Base-by-base conservation (phyloP, 306 rosid species). In the Trifolium pratense region DNA sequence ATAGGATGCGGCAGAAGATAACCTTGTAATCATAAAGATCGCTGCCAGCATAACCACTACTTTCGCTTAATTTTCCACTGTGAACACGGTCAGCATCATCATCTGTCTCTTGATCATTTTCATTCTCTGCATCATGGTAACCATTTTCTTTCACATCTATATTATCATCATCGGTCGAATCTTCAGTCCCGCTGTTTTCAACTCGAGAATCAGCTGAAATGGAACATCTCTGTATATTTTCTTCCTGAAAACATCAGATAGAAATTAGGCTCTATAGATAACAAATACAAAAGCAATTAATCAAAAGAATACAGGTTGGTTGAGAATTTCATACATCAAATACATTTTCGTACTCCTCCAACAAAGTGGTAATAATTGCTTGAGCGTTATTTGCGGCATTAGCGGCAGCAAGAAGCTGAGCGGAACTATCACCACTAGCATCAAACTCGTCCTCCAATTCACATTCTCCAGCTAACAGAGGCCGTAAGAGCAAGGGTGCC, bases 21-120 rank as follows among this genome's bases (percentile, higher is more conserved):
- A 91, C 99, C 99, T 95, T 95, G 75, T 90, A 88, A 85, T 95
- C 97, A 40, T 95, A 95, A 71, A 95, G 97, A 83, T 95, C 99
- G 58, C 97, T 91, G 66, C 97, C 99, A 52, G 88, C 97, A 87
- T 86, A 95, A 80, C 97, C 99, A 79, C 99, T 95, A 79, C 99
- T 91, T 85, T 91, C 97, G 71, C 99, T 95, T 82, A 90, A 79
- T 79, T 91, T 95, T 69, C 99, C 97, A 83, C 99, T 95, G 66
- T 85, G 89, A 58, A 88, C 88, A 80, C 97, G 90, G 25, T 90
- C 97, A 55, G 79, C 87, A 66, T 95, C 96, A 49, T 95, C 99
- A 74, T 95, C 97, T 68, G 99, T 86, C 52, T 95, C 99, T 45
- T 83, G 89, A 86, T 90, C 97, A 58, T 78, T 97, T 84, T 89